These are phyloP conservation scores for Gloeostereum incarnatum DNA, from an alignment of 768 basidiomycete species.

Conservation along the genomic window DNA sequence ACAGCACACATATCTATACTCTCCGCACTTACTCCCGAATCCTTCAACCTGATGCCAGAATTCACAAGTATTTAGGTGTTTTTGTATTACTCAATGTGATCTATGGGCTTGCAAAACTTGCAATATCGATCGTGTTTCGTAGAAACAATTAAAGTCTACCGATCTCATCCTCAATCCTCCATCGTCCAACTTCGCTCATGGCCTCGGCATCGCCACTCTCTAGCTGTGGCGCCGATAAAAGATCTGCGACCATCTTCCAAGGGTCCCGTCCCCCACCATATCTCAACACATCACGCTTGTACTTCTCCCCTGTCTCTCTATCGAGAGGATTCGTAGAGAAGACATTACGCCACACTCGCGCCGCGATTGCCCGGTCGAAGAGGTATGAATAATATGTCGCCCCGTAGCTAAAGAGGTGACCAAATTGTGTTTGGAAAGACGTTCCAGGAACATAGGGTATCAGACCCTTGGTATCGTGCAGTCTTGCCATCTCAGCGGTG, in stretches of 20 bases:
- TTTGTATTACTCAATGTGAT: no score
- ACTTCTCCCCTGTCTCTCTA: slow-evolving; percentile 71
- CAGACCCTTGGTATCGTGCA: slow-evolving; percentile 64
- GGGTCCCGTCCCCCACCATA: slow-evolving; percentile 90
- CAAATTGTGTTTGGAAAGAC: slow-evolving; percentile 93
- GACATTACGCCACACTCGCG: slow-evolving; percentile 75
- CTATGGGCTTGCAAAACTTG: no score
- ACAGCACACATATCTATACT: background rate
- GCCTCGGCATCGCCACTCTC: slow-evolving; percentile 65
- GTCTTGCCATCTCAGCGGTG: slow-evolving; percentile 49
- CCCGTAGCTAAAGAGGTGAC: slow-evolving; percentile 92
- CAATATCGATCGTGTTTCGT: no score
- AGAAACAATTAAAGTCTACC: no score
- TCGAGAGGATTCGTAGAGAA: slow-evolving; percentile 63
- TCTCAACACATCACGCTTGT: slow-evolving; percentile 64
- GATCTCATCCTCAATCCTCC: slow-evolving; percentile 77
- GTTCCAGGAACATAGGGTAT: slow-evolving; percentile 81
- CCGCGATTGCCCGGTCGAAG: slow-evolving; percentile 93
- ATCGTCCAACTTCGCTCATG: slow-evolving; percentile 85
- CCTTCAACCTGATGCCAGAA: background rate
- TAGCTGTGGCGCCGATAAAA: slow-evolving; percentile 61
- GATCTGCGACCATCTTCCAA: slow-evolving; percentile 80
- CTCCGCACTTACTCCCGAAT: background rate
- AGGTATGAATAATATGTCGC: slow-evolving; percentile 98
- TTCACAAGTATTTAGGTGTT: background rate